These are phyloP conservation scores for Ustilago lituana DNA, from an alignment of 1,284 basidiomycete species.

Conservation along the genomic window DNA sequence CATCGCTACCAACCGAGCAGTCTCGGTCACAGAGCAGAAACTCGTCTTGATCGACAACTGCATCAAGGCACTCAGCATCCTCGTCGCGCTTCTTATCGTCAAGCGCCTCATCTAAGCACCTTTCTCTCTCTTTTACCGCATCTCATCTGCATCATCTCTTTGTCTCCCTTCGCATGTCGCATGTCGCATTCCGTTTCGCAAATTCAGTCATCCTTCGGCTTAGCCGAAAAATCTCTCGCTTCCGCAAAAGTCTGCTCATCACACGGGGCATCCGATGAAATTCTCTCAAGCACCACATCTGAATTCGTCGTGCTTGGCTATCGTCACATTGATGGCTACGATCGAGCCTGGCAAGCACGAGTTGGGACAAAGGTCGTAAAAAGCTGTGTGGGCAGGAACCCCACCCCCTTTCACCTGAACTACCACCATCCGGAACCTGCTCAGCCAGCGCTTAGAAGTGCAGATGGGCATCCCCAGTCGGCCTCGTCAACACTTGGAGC, in stretches of 20 bases:
- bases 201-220: background rate
- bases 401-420: constrained; percentile 35
- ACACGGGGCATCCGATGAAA: too few species aligned
- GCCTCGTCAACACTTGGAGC: too few species aligned
- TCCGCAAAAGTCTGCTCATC: too few species aligned
- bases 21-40: constrained; percentile 25
- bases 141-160: background rate
- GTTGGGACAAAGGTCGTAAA: constrained; percentile 47
- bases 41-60: constrained; percentile 38
- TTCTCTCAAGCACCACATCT: too few species aligned
- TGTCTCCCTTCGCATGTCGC: too few species aligned
- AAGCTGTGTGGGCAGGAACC: constrained; percentile 47
- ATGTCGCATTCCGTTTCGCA: constrained; percentile 3
- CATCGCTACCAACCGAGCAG: background rate
- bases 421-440: constrained; percentile 40
- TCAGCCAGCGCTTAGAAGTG: too few species aligned
- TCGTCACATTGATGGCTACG: too few species aligned
- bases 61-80: constrained; percentile 39
- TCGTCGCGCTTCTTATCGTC: constrained; percentile 40
- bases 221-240: background rate
- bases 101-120: constrained; percentile 39
- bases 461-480: too few species aligned
- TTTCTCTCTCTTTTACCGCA: background rate
- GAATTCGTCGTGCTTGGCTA: too few species aligned
- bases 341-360: too few species aligned